Evolutionary conservation across 805 yeast genomes (phyloP).

Genomic region (Tetrapisispora arboricola): DNA sequence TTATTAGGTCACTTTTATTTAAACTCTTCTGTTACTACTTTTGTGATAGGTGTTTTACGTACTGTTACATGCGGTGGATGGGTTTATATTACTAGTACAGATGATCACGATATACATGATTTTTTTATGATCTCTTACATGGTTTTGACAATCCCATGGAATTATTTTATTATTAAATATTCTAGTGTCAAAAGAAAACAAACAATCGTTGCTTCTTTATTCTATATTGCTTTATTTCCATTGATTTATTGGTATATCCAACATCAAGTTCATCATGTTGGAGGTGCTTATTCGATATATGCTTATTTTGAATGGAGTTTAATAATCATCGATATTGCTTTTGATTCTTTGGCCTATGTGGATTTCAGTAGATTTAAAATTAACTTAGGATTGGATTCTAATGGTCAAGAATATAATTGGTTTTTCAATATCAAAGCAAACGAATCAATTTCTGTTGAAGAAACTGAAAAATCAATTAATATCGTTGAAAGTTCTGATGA

Average conservation of each 20-base stretch:
- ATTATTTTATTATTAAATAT: conserved; percentile 44
- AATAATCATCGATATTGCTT: conserved; percentile 71
- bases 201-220: conserved; percentile 34
- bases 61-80: conserved; percentile 97
- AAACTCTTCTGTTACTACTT: conserved; percentile 13
- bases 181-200: conserved; percentile 32
- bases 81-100: conserved; percentile 95
- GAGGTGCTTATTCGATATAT: conserved; percentile 94
- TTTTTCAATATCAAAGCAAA: conserved; percentile 8
- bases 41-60: conserved; percentile 61
- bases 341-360: conserved; percentile 66
- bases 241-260: conserved; percentile 82
- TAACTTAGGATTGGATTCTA: conserved; percentile 10
- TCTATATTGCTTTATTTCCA: conserved; percentile 67
- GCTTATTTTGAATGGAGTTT: conserved; percentile 94
- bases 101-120: conserved; percentile 94
- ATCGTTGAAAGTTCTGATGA: conserved; percentile 5
- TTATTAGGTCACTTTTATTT: conserved; percentile 38
- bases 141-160: conserved; percentile 88
- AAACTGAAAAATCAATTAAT: conserved; percentile 1
- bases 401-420: conserved; percentile 15
- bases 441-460: background rate
- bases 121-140: conserved; percentile 90
- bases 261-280: conserved; percentile 74
- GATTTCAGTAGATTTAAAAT: conserved; percentile 64